A percentile compares a stretch with the other conserved stretches of the same genome.
phyloP scores from a whole-genome alignment of 805 yeast genomes.

The Osmozyma mogii region DNA sequence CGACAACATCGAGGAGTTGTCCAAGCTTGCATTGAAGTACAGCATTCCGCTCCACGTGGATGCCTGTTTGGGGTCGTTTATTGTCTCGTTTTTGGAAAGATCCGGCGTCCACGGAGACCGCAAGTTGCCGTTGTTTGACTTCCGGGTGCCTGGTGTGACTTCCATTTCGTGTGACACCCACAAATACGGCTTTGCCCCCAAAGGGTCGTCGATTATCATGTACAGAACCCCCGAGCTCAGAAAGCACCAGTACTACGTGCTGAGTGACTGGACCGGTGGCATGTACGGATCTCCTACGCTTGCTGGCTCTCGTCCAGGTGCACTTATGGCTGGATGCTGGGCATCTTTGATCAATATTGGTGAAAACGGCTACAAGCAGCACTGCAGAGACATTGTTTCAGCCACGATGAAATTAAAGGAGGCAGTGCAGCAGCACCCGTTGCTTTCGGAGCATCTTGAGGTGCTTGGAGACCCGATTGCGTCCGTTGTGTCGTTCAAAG shows the following conservation, averaged over 20 bases:
- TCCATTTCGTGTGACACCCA: constrained; percentile 99
- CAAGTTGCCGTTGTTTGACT: constrained; percentile 59
- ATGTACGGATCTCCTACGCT: constrained; percentile 93
- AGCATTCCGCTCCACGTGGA: constrained; percentile 91
- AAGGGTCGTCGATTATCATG: constrained; percentile 91
- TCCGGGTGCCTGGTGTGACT: constrained; percentile 82
- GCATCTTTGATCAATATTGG: constrained; percentile 83
- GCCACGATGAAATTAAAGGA: constrained; percentile 54
- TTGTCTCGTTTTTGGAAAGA: constrained; percentile 69
- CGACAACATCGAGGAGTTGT: constrained; percentile 74
- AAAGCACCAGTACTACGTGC: constrained; percentile 74
- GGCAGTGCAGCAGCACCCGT: constrained; percentile 35
- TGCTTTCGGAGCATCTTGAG: constrained; percentile 44
- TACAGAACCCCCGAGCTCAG: constrained; percentile 65
- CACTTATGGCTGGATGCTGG: constrained; percentile 97
- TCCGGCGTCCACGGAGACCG: constrained; percentile 41
- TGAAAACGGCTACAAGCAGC: constrained; percentile 65
- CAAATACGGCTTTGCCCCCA: constrained; percentile 97
- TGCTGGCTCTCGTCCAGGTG: constrained; percentile 97
- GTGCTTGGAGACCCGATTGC: constrained; percentile 81
- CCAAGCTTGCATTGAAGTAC: constrained; percentile 55
- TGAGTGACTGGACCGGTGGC: constrained; percentile 89
- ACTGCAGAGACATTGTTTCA: constrained; percentile 58
- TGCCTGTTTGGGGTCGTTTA: constrained; percentile 90
- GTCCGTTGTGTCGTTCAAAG: constrained; percentile 75